These are phyloP conservation scores for Penicillium antarcticum DNA, from an alignment of 495 filamentous ascomycete species.

Conservation along the genomic window DNA sequence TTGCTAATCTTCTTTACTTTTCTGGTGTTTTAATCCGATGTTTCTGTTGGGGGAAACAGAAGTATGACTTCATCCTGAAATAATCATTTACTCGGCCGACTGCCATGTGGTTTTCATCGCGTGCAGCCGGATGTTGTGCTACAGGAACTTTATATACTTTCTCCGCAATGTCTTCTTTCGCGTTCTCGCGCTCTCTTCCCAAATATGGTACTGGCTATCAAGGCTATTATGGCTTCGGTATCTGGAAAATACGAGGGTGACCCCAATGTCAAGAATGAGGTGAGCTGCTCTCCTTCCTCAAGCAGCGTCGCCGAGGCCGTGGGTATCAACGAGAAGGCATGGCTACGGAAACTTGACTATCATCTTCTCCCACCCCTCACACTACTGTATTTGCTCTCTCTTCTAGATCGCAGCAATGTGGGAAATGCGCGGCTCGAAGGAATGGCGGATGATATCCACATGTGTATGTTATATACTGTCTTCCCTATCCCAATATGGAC, in stretches of 20 bases:
- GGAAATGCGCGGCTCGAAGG: slow-evolving; percentile 61
- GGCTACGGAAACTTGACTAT: slow-evolving; percentile 65
- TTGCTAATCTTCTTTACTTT: slow-evolving; percentile 6
- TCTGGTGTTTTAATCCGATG: neutral
- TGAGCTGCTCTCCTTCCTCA: slow-evolving; percentile 2
- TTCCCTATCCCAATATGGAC: neutral
- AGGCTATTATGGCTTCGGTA: neutral
- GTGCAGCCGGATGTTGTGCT: too few species aligned
- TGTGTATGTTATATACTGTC: slow-evolving; percentile 38
- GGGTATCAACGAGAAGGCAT: slow-evolving; percentile 54
- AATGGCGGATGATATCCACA: slow-evolving; percentile 58
- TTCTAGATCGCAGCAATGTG: slow-evolving; percentile 73
- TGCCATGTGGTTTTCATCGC: too few species aligned
- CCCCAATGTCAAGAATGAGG: neutral
- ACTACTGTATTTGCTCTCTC: slow-evolving; percentile 68
- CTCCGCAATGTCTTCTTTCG: too few species aligned
- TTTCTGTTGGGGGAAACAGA: too few species aligned
- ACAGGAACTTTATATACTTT: too few species aligned
- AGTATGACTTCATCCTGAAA: neutral
- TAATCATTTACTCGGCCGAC: too few species aligned
- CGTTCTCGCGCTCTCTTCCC: neutral
- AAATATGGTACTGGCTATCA: neutral
- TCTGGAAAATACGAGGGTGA: neutral
- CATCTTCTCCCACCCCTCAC: slow-evolving; percentile 64
- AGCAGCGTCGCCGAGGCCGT: slow-evolving; percentile 18